Conservation (phyloP, 2,329 filamentous ascomycete species). For the Monosporascus sp. region DNA sequence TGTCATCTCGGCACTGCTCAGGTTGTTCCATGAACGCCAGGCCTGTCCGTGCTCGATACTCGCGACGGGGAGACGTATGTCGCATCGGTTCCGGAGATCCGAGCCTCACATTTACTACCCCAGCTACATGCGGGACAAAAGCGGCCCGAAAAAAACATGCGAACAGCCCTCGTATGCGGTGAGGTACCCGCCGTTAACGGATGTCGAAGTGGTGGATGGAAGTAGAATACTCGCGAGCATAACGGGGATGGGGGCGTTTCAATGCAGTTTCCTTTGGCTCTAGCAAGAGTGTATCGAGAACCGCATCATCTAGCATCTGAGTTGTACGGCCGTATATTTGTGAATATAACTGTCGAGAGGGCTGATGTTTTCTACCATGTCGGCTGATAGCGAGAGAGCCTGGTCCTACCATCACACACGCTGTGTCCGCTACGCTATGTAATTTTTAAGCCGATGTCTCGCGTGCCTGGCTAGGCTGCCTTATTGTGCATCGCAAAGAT, state of each 20-base stretch:
- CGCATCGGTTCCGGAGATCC: neutral
- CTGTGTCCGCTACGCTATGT: too few species aligned
- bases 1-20: neutral
- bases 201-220: neutral
- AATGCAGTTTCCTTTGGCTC: neutral
- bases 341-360: neutral
- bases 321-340: constrained; percentile 1
- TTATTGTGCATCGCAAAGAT: too few species aligned
- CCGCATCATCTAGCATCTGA: constrained; percentile 4
- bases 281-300: neutral
- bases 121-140: neutral
- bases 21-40: neutral
- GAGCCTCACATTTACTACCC: neutral
- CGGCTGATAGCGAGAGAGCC: too few species aligned
- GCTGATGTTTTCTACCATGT: neutral
- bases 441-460: too few species aligned
- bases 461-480: too few species aligned
- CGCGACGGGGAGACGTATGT: neutral
- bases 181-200: neutral
- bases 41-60: neutral
- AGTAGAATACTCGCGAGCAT: neutral
- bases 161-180: neutral
- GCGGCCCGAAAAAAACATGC: neutral
- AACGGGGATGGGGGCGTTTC: neutral
- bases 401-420: too few species aligned